phyloP scores from a whole-genome alignment of 768 basidiomycete genomes.

The Calocybe indica region DNA sequence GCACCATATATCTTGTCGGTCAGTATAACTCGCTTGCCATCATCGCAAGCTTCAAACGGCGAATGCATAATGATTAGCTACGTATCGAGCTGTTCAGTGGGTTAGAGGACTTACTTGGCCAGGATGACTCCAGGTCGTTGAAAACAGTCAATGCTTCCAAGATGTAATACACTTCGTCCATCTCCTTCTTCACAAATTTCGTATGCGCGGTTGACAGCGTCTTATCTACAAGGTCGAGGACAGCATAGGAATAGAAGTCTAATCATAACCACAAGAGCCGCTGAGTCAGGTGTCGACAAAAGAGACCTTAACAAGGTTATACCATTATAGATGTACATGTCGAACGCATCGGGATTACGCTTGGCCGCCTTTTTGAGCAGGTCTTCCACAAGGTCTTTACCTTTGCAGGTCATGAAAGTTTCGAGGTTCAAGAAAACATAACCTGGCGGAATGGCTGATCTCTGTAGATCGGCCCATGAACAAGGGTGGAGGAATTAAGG shows the following conservation, averaged over 20 bases:
- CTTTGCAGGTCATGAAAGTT: conserved; percentile 22
- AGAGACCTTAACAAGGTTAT: conserved; percentile 3
- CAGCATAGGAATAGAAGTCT: conserved; percentile 27
- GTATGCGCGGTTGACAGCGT: conserved; percentile 20
- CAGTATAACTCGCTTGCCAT: conserved; percentile 20
- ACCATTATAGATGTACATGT: conserved; percentile 31
- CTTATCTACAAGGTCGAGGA: conserved; percentile 30
- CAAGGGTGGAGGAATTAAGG: conserved; percentile 7
- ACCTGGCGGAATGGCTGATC: conserved; percentile 19
- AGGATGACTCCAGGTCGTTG: conserved; percentile 20
- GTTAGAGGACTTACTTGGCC: conserved; percentile 21
- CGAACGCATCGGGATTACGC: conserved; percentile 25
- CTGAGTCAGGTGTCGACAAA: not conserved
- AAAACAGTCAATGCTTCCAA: conserved; percentile 29
- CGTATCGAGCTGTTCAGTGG: not conserved
- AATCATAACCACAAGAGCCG: not conserved
- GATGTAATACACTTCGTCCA: conserved; percentile 24
- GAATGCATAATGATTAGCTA: not conserved
- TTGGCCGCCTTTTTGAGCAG: conserved; percentile 23
- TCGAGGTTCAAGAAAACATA: conserved; percentile 26
- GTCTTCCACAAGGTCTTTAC: conserved; percentile 18
- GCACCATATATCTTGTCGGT: conserved; percentile 30
- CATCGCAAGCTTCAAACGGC: conserved; percentile 22
- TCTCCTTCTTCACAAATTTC: conserved; percentile 25
- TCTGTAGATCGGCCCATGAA: not conserved